phyloP scores from a whole-genome alignment of 176 grass and related monocot genomes.

The Zoysia pacifica region DNA sequence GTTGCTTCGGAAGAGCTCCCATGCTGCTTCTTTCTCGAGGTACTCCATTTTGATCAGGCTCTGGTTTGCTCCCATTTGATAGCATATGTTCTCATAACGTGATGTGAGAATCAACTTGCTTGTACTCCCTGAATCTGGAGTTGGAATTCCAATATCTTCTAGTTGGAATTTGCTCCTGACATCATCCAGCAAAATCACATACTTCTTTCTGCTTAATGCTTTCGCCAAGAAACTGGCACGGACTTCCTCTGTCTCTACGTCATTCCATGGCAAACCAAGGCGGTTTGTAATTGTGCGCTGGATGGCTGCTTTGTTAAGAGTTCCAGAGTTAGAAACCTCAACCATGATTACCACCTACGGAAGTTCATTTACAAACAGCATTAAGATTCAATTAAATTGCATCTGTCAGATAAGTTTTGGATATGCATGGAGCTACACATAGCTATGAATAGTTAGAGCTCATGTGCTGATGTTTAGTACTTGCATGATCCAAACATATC shows the following conservation, averaged over 20 bases:
- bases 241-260: constrained; percentile 12
- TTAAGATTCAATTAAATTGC: neutral
- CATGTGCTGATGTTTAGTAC: neutral
- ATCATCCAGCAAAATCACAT: constrained; percentile 63
- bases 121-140: constrained; percentile 32
- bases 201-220: constrained; percentile 49
- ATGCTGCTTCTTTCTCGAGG: constrained; percentile 36
- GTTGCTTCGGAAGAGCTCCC: constrained; percentile 55
- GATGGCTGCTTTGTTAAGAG: constrained; percentile 39
- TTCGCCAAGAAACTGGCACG: constrained; percentile 50
- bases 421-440: neutral
- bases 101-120: constrained; percentile 59
- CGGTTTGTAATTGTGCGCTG: constrained; percentile 49
- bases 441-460: neutral
- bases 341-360: constrained; percentile 61
- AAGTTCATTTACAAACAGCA: neutral
- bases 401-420: neutral
- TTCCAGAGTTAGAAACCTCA: constrained; percentile 53
- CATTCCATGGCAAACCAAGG: constrained; percentile 53
- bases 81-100: constrained; percentile 43
- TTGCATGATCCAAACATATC: neutral
- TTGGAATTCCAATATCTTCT: constrained; percentile 53
- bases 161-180: constrained; percentile 43
- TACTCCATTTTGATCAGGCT: constrained; percentile 48
- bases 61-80: constrained; percentile 52